These are phyloP conservation scores for Xylaria palmicola DNA, from an alignment of 495 filamentous ascomycete genomes.

Conservation along the genomic window DNA sequence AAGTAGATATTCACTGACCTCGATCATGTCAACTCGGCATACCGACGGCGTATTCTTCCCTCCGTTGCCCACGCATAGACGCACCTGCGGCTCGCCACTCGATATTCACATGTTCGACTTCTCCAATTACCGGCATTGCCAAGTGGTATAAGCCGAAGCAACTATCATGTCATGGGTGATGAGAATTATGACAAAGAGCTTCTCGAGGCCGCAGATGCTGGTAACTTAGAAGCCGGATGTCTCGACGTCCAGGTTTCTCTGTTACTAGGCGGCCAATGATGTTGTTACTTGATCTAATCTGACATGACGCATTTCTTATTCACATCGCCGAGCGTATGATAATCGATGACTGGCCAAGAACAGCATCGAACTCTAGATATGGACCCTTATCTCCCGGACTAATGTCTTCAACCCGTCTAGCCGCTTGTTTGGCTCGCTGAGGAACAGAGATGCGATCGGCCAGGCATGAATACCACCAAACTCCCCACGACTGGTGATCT, in stretches of 20 bases:
- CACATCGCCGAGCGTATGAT: neutral
- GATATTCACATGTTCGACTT: constrained; percentile 3
- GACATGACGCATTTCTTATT: constrained; percentile 29
- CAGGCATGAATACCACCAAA: constrained; percentile 71
- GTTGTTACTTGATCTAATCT: constrained; percentile 59
- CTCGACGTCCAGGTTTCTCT: constrained; percentile 46
- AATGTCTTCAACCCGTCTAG: constrained; percentile 57
- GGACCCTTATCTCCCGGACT: constrained; percentile 47
- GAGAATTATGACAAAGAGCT: constrained; percentile 41
- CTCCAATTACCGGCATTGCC: constrained; percentile 1
- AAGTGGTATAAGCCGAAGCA: constrained; percentile 12
- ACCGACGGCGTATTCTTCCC: neutral
- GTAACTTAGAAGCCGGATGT: constrained; percentile 42
- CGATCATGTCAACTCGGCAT: neutral
- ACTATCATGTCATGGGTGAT: constrained; percentile 39
- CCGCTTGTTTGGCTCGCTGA: constrained; percentile 56
- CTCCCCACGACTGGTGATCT: constrained; percentile 51
- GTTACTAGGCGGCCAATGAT: constrained; percentile 47
- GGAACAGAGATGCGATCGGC: constrained; percentile 71
- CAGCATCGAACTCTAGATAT: constrained; percentile 3
- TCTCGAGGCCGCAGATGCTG: constrained; percentile 37
- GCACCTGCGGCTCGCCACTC: neutral
- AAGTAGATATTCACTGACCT: neutral
- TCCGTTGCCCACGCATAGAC: neutral
- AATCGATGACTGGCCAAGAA: neutral